Evolutionary conservation across 495 filamentous ascomycete species (phyloP).

Genomic region (Tuber aestivum): DNA sequence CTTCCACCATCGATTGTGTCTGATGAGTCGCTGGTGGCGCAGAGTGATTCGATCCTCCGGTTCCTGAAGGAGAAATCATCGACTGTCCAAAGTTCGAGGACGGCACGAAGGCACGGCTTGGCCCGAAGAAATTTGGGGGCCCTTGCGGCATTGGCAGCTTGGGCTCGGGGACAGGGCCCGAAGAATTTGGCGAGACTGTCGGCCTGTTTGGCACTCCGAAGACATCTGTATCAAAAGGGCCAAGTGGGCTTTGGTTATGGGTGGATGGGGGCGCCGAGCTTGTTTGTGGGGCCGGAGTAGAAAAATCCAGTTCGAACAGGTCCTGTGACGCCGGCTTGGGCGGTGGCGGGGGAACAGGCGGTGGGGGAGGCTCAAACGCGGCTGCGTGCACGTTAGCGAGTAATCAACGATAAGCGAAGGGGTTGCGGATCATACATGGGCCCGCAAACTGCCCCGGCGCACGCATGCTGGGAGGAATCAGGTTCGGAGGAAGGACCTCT

Average conservation of each 20-base stretch:
- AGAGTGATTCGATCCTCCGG: constrained; percentile 61
- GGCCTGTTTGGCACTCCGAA: constrained; percentile 52
- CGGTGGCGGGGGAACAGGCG: constrained; percentile 46
- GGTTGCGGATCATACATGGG: constrained; percentile 16
- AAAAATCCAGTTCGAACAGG: constrained; percentile 75
- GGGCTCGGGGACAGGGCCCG: constrained; percentile 10
- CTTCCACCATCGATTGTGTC: constrained; percentile 57
- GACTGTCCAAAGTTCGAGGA: constrained; percentile 84
- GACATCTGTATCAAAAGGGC: constrained; percentile 56
- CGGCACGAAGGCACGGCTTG: constrained; percentile 78
- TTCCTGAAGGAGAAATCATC: constrained; percentile 64
- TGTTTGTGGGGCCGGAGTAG: constrained; percentile 48
- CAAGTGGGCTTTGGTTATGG: constrained; percentile 52
- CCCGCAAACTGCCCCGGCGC: constrained; percentile 47
- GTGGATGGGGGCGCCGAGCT: constrained; percentile 50
- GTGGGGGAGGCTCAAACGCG: constrained; percentile 51
- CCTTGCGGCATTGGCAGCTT: constrained; percentile 41
- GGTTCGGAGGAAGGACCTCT: constrained; percentile 64
- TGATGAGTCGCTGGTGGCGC: constrained; percentile 47
- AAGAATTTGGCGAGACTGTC: constrained; percentile 22
- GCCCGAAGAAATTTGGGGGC: constrained; percentile 48
- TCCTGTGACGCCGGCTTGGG: constrained; percentile 81
- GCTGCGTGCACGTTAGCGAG: constrained; percentile 42
- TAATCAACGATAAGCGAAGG: constrained; percentile 3
- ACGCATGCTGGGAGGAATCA: constrained; percentile 87